These are phyloP conservation scores for Aureobasidium sp. DNA, from an alignment of 2,329 filamentous ascomycete genomes.

Conservation along the genomic window DNA sequence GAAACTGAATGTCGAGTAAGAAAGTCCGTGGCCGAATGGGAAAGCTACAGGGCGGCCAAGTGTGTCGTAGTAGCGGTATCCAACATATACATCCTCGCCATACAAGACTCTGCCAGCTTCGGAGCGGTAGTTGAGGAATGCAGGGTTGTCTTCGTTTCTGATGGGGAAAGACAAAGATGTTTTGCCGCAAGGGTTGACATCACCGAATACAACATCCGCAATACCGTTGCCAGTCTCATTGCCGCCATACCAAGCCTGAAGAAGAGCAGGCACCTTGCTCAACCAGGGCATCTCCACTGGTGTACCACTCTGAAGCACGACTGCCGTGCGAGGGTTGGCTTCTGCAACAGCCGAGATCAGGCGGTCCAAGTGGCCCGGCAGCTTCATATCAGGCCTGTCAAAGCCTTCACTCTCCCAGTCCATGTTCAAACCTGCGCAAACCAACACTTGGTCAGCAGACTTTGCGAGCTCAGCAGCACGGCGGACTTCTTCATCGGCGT, in stretches of 20 bases:
- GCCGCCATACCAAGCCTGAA: slow-evolving; percentile 80
- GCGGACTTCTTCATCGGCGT: slow-evolving; percentile 58
- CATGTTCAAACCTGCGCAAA: slow-evolving; percentile 70
- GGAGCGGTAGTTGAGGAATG: slow-evolving; percentile 66
- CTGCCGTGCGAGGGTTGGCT: slow-evolving; percentile 61
- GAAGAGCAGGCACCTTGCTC: slow-evolving; percentile 55
- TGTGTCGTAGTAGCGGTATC: slow-evolving; percentile 66
- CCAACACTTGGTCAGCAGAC: slow-evolving; percentile 66
- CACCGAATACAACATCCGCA: slow-evolving; percentile 68
- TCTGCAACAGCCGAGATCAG: slow-evolving; percentile 59
- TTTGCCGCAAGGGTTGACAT: slow-evolving; percentile 67
- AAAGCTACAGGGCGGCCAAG: slow-evolving; percentile 56
- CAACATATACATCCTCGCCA: slow-evolving; percentile 66
- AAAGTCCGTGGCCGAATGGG: slow-evolving; percentile 71
- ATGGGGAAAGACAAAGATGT: slow-evolving; percentile 65
- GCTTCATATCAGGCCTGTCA: slow-evolving; percentile 54
- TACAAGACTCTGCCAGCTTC: slow-evolving; percentile 63
- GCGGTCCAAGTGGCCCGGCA: slow-evolving; percentile 56
- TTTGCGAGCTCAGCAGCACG: slow-evolving; percentile 62
- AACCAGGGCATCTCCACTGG: slow-evolving; percentile 68
- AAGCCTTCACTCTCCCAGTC: slow-evolving; percentile 71
- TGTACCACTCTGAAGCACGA: slow-evolving; percentile 72
- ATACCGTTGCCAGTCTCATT: slow-evolving; percentile 79
- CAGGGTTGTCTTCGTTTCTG: slow-evolving; percentile 46
- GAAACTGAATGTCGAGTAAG: slow-evolving; percentile 67